A percentile compares a stretch with the other conserved stretches of the same genome.
Evolutionary conservation across 225 moss, liverwort and hornwort species (phyloP).

Genomic region (Polytrichum formosum): DNA sequence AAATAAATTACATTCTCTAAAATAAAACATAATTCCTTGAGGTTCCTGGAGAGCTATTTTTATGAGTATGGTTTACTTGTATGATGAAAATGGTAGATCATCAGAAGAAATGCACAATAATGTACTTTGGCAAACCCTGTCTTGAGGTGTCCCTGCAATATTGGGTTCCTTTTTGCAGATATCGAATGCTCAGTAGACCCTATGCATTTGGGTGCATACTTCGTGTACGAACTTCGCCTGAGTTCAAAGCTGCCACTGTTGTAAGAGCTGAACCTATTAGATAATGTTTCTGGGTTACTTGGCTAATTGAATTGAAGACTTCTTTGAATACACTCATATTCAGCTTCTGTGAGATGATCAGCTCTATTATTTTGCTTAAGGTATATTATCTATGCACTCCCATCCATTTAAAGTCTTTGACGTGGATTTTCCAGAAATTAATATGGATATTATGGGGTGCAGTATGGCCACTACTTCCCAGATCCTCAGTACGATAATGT

Average conservation of each 20-base stretch:
- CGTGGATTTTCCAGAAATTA: background rate
- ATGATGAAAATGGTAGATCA: too few species aligned
- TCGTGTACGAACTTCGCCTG: constrained; percentile 84
- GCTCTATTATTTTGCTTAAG: too few species aligned
- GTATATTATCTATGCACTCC: too few species aligned
- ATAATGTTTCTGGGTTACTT: background rate
- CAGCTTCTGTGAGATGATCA: too few species aligned
- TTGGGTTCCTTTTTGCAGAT: constrained; percentile 34
- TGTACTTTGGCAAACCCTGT: background rate
- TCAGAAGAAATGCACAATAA: background rate
- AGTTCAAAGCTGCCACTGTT: constrained; percentile 81
- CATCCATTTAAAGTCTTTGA: background rate
- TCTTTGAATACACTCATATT: too few species aligned
- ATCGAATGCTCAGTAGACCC: constrained; percentile 97
- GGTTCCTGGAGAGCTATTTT: too few species aligned
- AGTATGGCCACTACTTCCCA: constrained; percentile 96
- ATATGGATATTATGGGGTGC: constrained; percentile 19
- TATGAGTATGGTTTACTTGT: too few species aligned
- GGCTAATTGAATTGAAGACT: too few species aligned
- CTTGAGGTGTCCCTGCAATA: background rate
- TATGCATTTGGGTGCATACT: constrained; percentile 93
- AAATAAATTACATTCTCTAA: too few species aligned
- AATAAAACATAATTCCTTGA: too few species aligned
- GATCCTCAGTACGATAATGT: constrained; percentile 95
- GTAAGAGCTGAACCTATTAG: constrained; percentile 39